phyloP scores from a whole-genome alignment of 495 filamentous ascomycete genomes.

The Neurospora hispaniola region DNA sequence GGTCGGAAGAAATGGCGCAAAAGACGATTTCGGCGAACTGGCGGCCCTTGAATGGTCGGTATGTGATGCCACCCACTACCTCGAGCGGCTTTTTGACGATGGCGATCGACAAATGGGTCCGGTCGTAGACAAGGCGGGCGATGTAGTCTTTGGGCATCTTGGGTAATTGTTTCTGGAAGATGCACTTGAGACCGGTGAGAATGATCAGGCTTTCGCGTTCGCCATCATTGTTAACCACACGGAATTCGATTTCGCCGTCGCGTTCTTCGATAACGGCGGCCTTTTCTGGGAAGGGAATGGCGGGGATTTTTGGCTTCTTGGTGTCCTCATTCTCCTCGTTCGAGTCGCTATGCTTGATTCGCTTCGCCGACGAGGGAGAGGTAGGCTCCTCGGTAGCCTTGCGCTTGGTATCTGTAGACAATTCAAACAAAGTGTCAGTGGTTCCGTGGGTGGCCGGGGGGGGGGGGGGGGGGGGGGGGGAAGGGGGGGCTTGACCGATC shows the following conservation, averaged over 20 bases:
- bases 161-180: constrained; percentile 96
- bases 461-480: background rate
- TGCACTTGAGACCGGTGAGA: constrained; percentile 90
- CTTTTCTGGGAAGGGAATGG: constrained; percentile 77
- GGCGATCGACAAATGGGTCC: constrained; percentile 90
- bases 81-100: constrained; percentile 95
- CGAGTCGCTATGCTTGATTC: constrained; percentile 47
- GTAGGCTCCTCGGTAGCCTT: constrained; percentile 65
- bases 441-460: background rate
- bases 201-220: constrained; percentile 83
- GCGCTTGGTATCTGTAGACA: constrained; percentile 52
- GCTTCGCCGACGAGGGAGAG: constrained; percentile 53
- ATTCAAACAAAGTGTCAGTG: background rate
- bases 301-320: constrained; percentile 40
- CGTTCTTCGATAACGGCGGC: constrained; percentile 90
- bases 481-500: background rate
- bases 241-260: constrained; percentile 91
- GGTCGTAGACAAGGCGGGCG: constrained; percentile 90
- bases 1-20: constrained; percentile 93
- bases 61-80: constrained; percentile 94
- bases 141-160: constrained; percentile 99
- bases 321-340: constrained; percentile 35
- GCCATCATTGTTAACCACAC: constrained; percentile 95
- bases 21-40: constrained; percentile 98
- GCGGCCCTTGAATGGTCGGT: constrained; percentile 85